Conservation (phyloP, 2,329 filamentous ascomycete species). For the Fusarium cicatricum region DNA sequence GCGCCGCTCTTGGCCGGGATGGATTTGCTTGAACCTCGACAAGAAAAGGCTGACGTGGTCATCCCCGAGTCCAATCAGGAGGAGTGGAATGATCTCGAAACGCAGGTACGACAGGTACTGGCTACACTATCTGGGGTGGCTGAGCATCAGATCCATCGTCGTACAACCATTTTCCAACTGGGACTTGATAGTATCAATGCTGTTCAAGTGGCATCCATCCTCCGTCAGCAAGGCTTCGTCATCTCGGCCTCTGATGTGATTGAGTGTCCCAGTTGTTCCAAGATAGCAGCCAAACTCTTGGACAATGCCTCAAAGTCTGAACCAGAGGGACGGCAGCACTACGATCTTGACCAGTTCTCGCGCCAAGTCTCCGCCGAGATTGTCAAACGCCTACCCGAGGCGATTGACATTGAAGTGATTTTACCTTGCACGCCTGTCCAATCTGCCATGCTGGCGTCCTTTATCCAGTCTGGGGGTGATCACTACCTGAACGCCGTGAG, state of each 20-base stretch:
- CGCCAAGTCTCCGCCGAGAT: constrained; percentile 44
- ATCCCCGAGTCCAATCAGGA: constrained; percentile 29
- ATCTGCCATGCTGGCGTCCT: constrained; percentile 80
- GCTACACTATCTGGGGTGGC: constrained; percentile 65
- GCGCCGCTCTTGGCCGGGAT: constrained; percentile 27
- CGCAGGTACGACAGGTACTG: constrained; percentile 62
- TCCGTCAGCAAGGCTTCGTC: constrained; percentile 66
- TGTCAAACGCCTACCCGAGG: constrained; percentile 14
- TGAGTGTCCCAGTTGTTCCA: constrained; percentile 61
- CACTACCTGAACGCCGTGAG: constrained; percentile 80
- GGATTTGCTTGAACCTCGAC: constrained; percentile 28
- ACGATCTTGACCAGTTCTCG: constrained; percentile 54
- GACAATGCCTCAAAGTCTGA: constrained; percentile 19
- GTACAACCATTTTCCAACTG: constrained; percentile 84
- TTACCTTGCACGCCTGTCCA: constrained; percentile 84
- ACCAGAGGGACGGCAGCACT: constrained; percentile 19
- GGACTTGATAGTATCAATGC: constrained; percentile 92
- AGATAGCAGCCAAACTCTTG: constrained; percentile 45
- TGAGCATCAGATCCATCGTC: constrained; percentile 58
- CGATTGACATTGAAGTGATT: constrained; percentile 60
- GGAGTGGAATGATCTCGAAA: constrained; percentile 62
- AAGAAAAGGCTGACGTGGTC: constrained; percentile 27
- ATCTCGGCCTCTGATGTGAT: constrained; percentile 79
- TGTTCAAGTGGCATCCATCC: constrained; percentile 74
- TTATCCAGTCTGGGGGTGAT: constrained; percentile 69